Conservation (phyloP, 352 stramenopile species). For the Halophytophthora batemanensis region DNA sequence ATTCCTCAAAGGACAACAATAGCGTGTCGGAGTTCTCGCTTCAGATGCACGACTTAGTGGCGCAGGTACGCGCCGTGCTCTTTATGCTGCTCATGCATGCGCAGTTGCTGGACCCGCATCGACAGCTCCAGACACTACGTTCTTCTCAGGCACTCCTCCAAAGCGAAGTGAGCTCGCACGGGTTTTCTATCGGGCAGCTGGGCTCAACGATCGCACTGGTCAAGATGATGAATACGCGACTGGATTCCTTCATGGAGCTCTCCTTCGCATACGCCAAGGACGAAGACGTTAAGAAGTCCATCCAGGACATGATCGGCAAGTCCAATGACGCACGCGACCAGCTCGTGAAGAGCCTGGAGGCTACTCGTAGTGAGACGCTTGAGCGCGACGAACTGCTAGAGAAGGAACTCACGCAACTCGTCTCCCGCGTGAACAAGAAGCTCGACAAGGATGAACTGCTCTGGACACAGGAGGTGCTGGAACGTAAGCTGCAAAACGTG, state of each 20-base stretch:
- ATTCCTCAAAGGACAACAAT: conserved; percentile 16
- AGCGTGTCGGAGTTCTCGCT: conserved; percentile 22
- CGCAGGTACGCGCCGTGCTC: conserved; percentile 58
- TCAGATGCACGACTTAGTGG: conserved; percentile 42
- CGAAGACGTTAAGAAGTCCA: conserved; percentile 68
- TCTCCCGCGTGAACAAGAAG: conserved; percentile 66
- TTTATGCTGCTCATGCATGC: conserved; percentile 44
- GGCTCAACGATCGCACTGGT: conserved; percentile 48
- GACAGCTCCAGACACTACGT: conserved; percentile 32
- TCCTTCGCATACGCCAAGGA: conserved; percentile 69
- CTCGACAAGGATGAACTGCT: conserved; percentile 74
- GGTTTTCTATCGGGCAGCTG: conserved; percentile 49
- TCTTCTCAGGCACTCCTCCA: conserved; percentile 26
- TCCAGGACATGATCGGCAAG: conserved; percentile 54
- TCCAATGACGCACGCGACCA: conserved; percentile 42
- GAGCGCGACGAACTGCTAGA: conserved; percentile 54
- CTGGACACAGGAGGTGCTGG: conserved; percentile 70
- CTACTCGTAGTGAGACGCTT: conserved; percentile 34
- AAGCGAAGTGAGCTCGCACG: conserved; percentile 35
- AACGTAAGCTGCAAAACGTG: conserved; percentile 61
- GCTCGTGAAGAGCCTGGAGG: conserved; percentile 48
- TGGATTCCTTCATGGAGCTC: conserved; percentile 66
- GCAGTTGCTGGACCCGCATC: conserved; percentile 35
- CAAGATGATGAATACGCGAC: conserved; percentile 56
- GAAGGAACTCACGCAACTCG: conserved; percentile 56